Evolutionary conservation across 441 rosid genomes (phyloP), one percentile per base, ranked within the genome.

Genomic region (Adansonia gregorii): DNA sequence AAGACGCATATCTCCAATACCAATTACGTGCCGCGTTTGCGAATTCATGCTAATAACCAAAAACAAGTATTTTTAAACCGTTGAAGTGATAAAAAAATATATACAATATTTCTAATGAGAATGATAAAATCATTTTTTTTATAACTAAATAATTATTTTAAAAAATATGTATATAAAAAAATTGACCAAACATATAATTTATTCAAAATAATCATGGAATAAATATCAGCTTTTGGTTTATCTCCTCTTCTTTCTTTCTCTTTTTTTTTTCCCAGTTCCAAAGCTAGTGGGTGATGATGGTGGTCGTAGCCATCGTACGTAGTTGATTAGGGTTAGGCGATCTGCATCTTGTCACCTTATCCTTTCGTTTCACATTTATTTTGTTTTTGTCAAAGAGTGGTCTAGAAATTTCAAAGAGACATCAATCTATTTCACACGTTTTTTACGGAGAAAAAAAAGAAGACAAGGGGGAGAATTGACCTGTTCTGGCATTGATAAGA

Each of bases 211-310:
- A 41, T 63, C 5, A 27, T 63, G 1, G 7, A 41, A 41, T 41
- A 41, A 41, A 41, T 41, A 41, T 27, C 0, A 5, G 73, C 9
- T 61, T 27, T 35, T 12, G 48, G 10, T 39, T 71, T 72, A 17
- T 74, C 75, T 35, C 3, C 4, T 3, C 39, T 3, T 35, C 39
- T 35, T 35, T 35, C 0, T 35, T 35, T 35, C 3, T 74, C 3
- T 41, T 27, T 74, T 20, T 59, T 41, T 41, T 41, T 41, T 6
- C 8, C 14, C 69, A 15, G 41, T 66, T 49, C 8, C 45, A 54
- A 22, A 15, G 17, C 67, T n/a, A 35, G 78, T 73, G 78, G 72
- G 72, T 17, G 67, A 54, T 24, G 22, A 24, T 59, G 64, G 63
- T 58, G 63, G 63, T 12, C 12, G 12, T 58, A 58, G 64, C 64